Base-by-base conservation (phyloP, 1,284 basidiomycete species). In the Malassezia japonica region DNA sequence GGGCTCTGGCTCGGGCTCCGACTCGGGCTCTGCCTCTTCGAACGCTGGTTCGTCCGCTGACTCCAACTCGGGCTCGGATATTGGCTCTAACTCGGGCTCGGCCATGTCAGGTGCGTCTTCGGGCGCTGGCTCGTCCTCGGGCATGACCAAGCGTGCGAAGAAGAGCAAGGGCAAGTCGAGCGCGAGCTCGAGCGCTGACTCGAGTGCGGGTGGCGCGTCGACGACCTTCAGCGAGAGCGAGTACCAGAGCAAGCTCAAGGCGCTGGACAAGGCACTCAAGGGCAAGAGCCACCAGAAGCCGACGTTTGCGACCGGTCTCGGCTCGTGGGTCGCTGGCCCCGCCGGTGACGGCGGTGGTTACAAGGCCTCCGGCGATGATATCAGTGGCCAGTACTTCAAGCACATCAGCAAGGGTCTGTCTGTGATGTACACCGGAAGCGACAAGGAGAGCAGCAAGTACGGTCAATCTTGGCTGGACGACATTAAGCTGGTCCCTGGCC, bases 301-400 rank as follows among this genome's bases (percentile, higher is more conserved):
- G 5, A 53, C 54, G 2, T 53, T 56, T 34, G 43, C 55, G 27
- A 70, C 65, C 0, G 64, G 46, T 1, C 47, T 68, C 9, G 69
- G 69, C 8, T 60, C 61, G 18, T 72, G 69, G 69, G 68, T 72
- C 2, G 69, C 66, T 1, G 69, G 69, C 18, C 57, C 65, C 5
- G 57, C 59, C 3, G 56, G 56, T n/a, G 62, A 64, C 2, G 50
- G 48, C 25, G 62, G 63, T 0, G 55, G 61, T 18, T 72, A 67
- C 56, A 46, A 34, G 4, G 52, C 55, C 10, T 33, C 44, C 1
- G 66, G 61, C 6, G 69, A 72, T 53, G 63, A 72, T 28, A 50
- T 70, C 48, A 61, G 58, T 44, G 33, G 36, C 16, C 45, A 57
- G 16, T 72, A 72, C 59, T 59, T 72, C n/a, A 42, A 37, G 4